Conservation (phyloP, 2,329 filamentous ascomycete species). For the Fusarium guadeloupense region DNA sequence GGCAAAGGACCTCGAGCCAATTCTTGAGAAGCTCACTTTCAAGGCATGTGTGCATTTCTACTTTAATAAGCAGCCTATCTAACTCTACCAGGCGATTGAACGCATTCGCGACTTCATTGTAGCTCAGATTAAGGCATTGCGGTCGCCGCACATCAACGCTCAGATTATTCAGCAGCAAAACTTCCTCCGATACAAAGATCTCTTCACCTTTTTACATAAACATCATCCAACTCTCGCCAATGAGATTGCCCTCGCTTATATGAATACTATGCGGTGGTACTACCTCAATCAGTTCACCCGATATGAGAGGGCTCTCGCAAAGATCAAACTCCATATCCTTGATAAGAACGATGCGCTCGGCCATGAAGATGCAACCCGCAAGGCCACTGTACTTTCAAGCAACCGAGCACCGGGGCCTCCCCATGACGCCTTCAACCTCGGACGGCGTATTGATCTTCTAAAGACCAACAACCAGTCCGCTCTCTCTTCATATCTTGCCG, state of each 20-base stretch:
- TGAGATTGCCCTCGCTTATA: slow-evolving; percentile 91
- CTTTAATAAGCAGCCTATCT: neutral
- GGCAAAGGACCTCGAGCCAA: slow-evolving; percentile 81
- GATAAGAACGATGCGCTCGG: slow-evolving; percentile 87
- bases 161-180: slow-evolving; percentile 96
- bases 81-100: slow-evolving; percentile 74
- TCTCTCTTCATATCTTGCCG: slow-evolving; percentile 86
- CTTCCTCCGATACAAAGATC: slow-evolving; percentile 86
- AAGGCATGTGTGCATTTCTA: slow-evolving; percentile 63
- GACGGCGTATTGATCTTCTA: slow-evolving; percentile 84
- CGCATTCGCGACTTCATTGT: slow-evolving; percentile 95
- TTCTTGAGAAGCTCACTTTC: slow-evolving; percentile 83
- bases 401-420: slow-evolving; percentile 60
- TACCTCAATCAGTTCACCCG: slow-evolving; percentile 90
- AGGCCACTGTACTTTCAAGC: slow-evolving; percentile 66
- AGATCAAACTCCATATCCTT: slow-evolving; percentile 82
- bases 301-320: slow-evolving; percentile 84
- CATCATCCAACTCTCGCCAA: slow-evolving; percentile 85
- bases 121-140: slow-evolving; percentile 89
- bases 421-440: slow-evolving; percentile 90
- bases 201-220: slow-evolving; percentile 84
- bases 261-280: slow-evolving; percentile 99
- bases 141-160: slow-evolving; percentile 95
- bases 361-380: slow-evolving; percentile 76
- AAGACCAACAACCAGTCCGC: slow-evolving; percentile 78